Base-by-base conservation (phyloP, 78 protist species). In the Pelomyxa schiedti region DNA sequence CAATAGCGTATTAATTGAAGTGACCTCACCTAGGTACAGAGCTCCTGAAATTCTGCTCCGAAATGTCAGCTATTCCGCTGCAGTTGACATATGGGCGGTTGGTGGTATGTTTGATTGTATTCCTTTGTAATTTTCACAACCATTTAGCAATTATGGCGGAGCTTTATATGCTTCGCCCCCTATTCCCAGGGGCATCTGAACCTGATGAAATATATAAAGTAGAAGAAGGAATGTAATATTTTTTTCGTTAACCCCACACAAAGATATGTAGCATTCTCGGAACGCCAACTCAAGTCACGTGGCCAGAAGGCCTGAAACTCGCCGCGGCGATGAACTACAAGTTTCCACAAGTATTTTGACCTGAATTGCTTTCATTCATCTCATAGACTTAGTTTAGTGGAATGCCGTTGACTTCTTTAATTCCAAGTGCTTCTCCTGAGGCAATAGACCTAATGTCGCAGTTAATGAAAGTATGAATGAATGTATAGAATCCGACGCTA, bases 131-230 rank as follows among this genome's bases (percentile, higher is more conserved):
- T 7, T 95, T 92, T 76, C 0, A 88, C 16, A 89, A 1, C 67
- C 78, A 1, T 95, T n/a, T 94, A 2, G 42, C 91, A 40, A 94
- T 97, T 68, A 93, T 97, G 96, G 96, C 96, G 0, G 99, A 97
- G 87, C 82, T 97, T 32, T 90, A 79, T 77, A 74, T 81, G 65
- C 72, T 90, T 65, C 81, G 92, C 32, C 95, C 99, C 2, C 66
- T 96, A 36, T 92, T 96, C 28, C 99, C 99, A 0, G 98, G 97
- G 0, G 47, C 84, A 4, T 63, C 74, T 39, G 97, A 96, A 84
- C 52, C 92, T 8, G 98, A 94, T 72, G 86, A 91, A 76, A 16
- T 97, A 0, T 87, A 76, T 81, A 83, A 87, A 79, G 32, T n/a
- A n/a, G n/a, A n/a, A n/a, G n/a, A n/a, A n/a, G n/a, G n/a, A n/a